Percentiles rank a stretch among this genome's conserved stretches.
phyloP scores from a whole-genome alignment of 2,329 filamentous ascomycete genomes.

The Alternaria conjuncta region DNA sequence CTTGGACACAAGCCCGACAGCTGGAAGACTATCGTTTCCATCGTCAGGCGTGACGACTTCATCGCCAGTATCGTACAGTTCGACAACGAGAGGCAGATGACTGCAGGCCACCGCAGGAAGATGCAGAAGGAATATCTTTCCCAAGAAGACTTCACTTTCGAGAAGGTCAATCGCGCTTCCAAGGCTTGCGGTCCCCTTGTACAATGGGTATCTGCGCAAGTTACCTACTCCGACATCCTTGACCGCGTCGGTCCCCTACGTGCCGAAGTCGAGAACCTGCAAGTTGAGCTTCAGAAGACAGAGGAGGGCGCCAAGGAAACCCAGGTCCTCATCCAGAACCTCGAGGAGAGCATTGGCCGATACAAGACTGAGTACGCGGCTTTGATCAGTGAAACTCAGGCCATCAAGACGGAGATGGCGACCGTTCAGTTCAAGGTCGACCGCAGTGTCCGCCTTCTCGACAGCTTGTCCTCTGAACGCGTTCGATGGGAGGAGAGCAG shows the following conservation, averaged over 20 bases:
- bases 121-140: conserved; percentile 94
- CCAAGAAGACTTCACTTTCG: conserved; percentile 94
- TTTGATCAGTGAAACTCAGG: conserved; percentile 94
- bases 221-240: conserved; percentile 96
- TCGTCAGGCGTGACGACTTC: conserved; percentile 92
- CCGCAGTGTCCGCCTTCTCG: conserved; percentile 89
- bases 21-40: conserved; percentile 89
- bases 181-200: conserved; percentile 97
- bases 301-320: conserved; percentile 93
- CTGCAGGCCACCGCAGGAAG: conserved; percentile 76
- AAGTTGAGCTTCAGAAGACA: conserved; percentile 87
- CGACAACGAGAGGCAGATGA: conserved; percentile 96
- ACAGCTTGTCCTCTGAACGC: conserved; percentile 93
- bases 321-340: conserved; percentile 79
- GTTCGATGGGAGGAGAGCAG: conserved; percentile 95
- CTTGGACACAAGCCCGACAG: conserved; percentile 87
- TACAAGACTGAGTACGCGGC: conserved; percentile 97
- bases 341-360: conserved; percentile 89
- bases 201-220: conserved; percentile 95
- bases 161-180: conserved; percentile 93
- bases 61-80: conserved; percentile 98
- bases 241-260: conserved; percentile 91
- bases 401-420: conserved; percentile 96
- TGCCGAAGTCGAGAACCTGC: conserved; percentile 84
- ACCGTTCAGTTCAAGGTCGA: conserved; percentile 98